Base-by-base conservation (phyloP, 2,329 filamentous ascomycete species). In the Sodiomyces alkalinus region DNA sequence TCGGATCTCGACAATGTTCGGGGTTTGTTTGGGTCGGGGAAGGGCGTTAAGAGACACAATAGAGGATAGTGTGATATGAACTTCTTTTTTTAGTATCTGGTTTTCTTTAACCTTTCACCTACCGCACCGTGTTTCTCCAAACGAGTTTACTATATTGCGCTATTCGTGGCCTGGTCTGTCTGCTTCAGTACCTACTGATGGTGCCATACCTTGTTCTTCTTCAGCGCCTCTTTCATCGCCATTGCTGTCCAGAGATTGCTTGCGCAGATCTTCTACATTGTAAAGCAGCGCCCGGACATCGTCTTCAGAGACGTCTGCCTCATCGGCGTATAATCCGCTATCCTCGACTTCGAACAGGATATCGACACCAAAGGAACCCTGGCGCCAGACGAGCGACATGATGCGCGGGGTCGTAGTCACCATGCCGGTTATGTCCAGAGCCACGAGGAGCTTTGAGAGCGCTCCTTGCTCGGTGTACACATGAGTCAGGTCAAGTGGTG, bases 251-350 rank as follows among this genome's bases (percentile, higher is more conserved):
- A 34, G 43, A 5, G 47, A 46, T 17, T 55, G 47, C 41, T 68
- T 68, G 26, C 64, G 56, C 38, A 68, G 40, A 21, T 50, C 55
- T 38, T 64, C 62, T 1, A 52, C 53, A 11, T 48, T 57, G 32
- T 64, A 64, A 18, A 68, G 36, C 6, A 66, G 42, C 28, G 48
- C 46, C 5, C 51, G 48, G 12, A 62, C 44, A 26, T 64, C 56
- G 1, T 49, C 43, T 2, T 44, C 38, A 1, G 48, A 40, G 2
- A 59, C 37, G 14, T 58, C 52, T 3, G 45, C 31, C 30, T 54
- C 55, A 3, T 34, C 35, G 1, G 32, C 28, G 7, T 16, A 29
- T 14, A 37, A 15, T 19, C 21, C 28, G 7, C 21, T 26, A 9
- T 36, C 36, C 17, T 30, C 22, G 2, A 36, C 28, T 7, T 22